Base-by-base conservation (phyloP, 176 grass and related monocot species). In the Otatea glauca region DNA sequence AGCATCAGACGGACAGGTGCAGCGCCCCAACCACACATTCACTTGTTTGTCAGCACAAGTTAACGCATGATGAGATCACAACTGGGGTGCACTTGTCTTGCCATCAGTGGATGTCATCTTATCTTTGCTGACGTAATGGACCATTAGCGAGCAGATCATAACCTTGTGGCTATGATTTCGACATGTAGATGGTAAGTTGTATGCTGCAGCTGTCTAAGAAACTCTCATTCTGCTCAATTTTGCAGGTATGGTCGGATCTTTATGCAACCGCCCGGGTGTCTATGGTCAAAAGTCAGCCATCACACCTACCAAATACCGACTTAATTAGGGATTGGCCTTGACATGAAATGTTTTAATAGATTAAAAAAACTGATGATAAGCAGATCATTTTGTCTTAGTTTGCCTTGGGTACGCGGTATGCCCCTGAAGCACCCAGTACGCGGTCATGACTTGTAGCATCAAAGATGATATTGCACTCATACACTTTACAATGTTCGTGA, bases 91-190 rank as follows among this genome's bases (percentile, higher is more conserved):
- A n/a, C n/a, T n/a, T n/a, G n/a, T n/a, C n/a, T n/a, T n/a, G n/a
- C n/a, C 34, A 34, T 65, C 32, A 83, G 88, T 90, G 84, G 84
- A 83, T 76, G 58, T 67, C 56, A 83, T 71, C 78, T 51, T 59
- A 83, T 83, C 67, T 16, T 60, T 65, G 58, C 51, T 65, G 58
- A 78, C 38, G 39, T 29, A 41, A 32, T 54, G 72, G 55, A 68
- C 72, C 72, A 86, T 49, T 66, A 77, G 45, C 16, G 12, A 11
- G 17, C 23, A 55, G 34, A 53, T 55, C 10, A 48, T 58, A 1
- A 56, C 7, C 48, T 78, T 90, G 78, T 90, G 88, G 84, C 66
- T 11, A 48, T 59, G 29, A 59, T 83, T 45, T 56, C 9, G 78
- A 72, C 78, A 83, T 86, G 78, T 86, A 58, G 27, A 81, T 20